phyloP scores from a whole-genome alignment of 805 yeast species.

The Kuraishia borneana region DNA sequence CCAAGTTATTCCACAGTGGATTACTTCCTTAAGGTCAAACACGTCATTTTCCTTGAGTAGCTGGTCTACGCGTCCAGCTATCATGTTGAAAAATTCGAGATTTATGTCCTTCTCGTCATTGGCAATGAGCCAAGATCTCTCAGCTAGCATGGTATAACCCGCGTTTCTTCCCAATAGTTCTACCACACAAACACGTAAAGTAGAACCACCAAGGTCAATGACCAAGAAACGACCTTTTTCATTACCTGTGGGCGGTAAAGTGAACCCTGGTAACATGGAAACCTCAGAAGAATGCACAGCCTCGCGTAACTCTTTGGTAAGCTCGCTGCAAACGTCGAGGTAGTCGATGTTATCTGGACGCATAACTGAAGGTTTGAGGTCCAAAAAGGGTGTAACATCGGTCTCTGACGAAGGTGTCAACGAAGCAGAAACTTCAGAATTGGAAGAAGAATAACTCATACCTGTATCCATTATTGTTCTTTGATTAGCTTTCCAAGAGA shows the following conservation, averaged over 20 bases:
- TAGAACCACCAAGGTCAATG: slow-evolving; percentile 50
- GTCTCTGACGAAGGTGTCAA: background rate
- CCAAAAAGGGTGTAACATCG: background rate
- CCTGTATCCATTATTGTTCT: no score
- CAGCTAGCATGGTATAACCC: slow-evolving; percentile 4
- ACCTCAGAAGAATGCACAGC: slow-evolving; percentile 4
- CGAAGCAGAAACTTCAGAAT: no score
- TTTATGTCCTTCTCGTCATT: slow-evolving; percentile 28
- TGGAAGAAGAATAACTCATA: no score
- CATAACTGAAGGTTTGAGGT: background rate
- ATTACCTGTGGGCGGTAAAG: slow-evolving; percentile 7
- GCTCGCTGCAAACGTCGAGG: background rate
- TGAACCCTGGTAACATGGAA: slow-evolving; percentile 6
- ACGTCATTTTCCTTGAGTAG: slow-evolving; percentile 10
- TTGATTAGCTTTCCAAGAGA: no score
- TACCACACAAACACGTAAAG: slow-evolving; percentile 26
- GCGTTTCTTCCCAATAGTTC: slow-evolving; percentile 6
- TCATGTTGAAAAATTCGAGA: slow-evolving; percentile 27
- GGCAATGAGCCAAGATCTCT: slow-evolving; percentile 24
- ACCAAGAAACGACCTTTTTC: slow-evolving; percentile 21
- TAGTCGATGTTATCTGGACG: no score
- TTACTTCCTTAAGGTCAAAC: slow-evolving; percentile 6
- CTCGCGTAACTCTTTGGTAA: slow-evolving; percentile 1
- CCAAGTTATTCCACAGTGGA: slow-evolving; percentile 41
- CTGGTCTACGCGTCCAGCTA: slow-evolving; percentile 23